Base-by-base conservation (phyloP, 495 filamentous ascomycete genomes). In the Podospora pseudocomata region DNA sequence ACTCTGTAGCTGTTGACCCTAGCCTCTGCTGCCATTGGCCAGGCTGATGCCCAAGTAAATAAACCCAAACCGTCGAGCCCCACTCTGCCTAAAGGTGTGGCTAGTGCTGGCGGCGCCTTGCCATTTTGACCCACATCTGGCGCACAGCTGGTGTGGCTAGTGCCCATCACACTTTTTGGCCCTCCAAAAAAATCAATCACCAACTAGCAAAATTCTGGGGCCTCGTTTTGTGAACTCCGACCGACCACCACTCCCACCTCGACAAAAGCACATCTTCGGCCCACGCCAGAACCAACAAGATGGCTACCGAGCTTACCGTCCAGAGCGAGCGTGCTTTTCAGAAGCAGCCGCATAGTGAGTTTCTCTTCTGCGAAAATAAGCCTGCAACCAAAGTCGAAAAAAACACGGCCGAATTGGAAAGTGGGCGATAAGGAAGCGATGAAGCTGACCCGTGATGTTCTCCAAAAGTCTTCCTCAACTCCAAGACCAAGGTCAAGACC, bases 321-420 rank as follows among this genome's bases (percentile, higher is more conserved):
- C 93, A 97, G 88, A 93, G 91, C 79, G 93, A 97, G 90, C 92
- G 93, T 84, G 93, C 93, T 86, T 97, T 89, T 90, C 93, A 97
- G 83, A 97, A 97, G 88, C 94, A 99, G 88, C 96, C 95, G 78
- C 96, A 99, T 84, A 96, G 76, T 78, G 70, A 76, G 76, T 78
- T 65, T 69, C 60, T 70, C 61, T 26, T 53, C 54, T 2, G 49
- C 18, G 60, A 66, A 66, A n/a, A 64, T 18, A 20, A 63, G 30
- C 27, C 28, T 18, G 16, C 59, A 18, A 30, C 27, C 19, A 61
- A 61, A 30, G 15, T 28, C 30, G 60, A 39, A 53, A 67, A 66
- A 56, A 53, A 67, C 65, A 60, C 57, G 4, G 49, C 13, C 20
- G 27, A 44, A 59, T 63, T 39, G 4, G 49, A 26, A 27, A 69